Base-by-base conservation (phyloP, 371 early-diverging fungal species). In the Syncephalastrum contaminatum region DNA sequence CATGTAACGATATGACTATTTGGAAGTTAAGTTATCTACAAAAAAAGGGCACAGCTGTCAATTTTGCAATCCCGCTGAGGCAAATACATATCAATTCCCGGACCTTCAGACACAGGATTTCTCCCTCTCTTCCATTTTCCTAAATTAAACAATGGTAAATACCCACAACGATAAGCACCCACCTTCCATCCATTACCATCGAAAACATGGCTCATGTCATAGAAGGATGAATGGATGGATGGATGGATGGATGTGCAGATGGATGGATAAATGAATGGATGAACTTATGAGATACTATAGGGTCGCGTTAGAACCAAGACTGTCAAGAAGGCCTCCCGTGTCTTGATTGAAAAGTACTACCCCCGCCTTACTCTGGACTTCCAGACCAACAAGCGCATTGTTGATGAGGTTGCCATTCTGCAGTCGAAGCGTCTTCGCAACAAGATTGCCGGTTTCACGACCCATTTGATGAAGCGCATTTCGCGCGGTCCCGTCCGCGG, bases 391-490 rank as follows among this genome's bases (percentile, higher is more conserved):
- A 97, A 98, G 93, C 88, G 88, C 77, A 94, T 98, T 71, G 85
- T 88, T 72, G 89, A 90, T 77, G 97, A 97, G 77, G 96, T 98
- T 60, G 96, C 99, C 63, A 88, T 95, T 73, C 96, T 99, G 67
- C 85, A 95, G 66, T 91, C 96, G 74, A 99, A 99, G 93, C 94
- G 97, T 67, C 90, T 99, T 70, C 91, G 98, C 81, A 99, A 99
- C 92, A 95, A 98, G 89, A 96, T 99, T 75, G 99, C 99, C 65
- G 99, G 99, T 67, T 99, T 97, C 92, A 96, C 98, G 75, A 99
- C 99, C 66, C 97, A 97, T 76, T 87, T 99, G 86, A 97, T 98
- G 96, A 94, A 94, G 84, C 94, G 99, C 80, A 96, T 99, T 63
- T 92, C 95, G 78, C 89, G 92, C 65, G 98, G 98, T 52, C 97